A percentile compares a stretch with the other conserved stretches of the same genome.
Evolutionary conservation across 2,329 filamentous ascomycete genomes (phyloP).

Genomic region (Xylaria arbuscula): DNA sequence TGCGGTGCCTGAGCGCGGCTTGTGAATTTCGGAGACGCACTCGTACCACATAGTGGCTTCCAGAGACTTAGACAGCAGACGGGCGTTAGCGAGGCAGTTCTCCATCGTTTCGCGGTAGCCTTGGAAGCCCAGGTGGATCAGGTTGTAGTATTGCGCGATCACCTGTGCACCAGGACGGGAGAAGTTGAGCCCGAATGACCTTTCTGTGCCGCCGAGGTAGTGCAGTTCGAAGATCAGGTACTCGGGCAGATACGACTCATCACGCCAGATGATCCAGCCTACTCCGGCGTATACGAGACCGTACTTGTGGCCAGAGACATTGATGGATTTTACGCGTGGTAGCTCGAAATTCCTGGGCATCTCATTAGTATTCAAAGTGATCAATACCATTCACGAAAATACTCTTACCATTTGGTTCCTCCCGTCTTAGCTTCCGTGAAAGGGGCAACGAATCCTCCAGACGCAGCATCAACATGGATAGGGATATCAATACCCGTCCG

Average conservation of each 20-base stretch:
- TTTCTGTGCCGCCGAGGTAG: slow-evolving; percentile 77
- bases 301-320: slow-evolving; percentile 69
- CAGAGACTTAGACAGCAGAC: slow-evolving; percentile 70
- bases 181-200: slow-evolving; percentile 78
- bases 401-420: slow-evolving; percentile 65
- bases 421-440: slow-evolving; percentile 67
- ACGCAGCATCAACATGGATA: slow-evolving; percentile 74
- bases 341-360: slow-evolving; percentile 66
- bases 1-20: slow-evolving; percentile 60
- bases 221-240: slow-evolving; percentile 76
- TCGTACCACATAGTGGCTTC: slow-evolving; percentile 75
- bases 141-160: slow-evolving; percentile 78
- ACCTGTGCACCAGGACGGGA: slow-evolving; percentile 76
- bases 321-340: slow-evolving; percentile 73
- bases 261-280: slow-evolving; percentile 77
- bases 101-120: slow-evolving; percentile 75
- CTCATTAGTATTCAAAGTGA: slow-evolving; percentile 2
- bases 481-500: slow-evolving; percentile 73
- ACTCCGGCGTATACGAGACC: slow-evolving; percentile 72
- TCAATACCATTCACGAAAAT: not conserved
- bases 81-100: slow-evolving; percentile 72
- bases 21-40: slow-evolving; percentile 73
- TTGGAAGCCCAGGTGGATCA: slow-evolving; percentile 74
- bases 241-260: slow-evolving; percentile 72
- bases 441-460: slow-evolving; percentile 70